These are phyloP conservation scores for Starmerella asiatica DNA, from an alignment of 805 yeast genomes.

Conservation along the genomic window DNA sequence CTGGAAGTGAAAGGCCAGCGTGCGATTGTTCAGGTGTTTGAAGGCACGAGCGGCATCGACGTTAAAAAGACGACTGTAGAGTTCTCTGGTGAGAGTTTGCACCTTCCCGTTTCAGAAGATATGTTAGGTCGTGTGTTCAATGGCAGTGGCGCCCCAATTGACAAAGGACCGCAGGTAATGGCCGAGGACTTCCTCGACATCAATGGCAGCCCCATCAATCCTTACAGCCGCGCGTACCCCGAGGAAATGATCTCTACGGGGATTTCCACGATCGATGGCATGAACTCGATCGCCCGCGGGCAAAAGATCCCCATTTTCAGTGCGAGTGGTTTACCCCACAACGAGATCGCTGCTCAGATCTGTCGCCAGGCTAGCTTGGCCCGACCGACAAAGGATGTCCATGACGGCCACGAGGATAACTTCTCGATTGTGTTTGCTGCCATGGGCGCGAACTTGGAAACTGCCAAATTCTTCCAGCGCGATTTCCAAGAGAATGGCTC, in stretches of 20 bases:
- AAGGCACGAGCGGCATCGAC: constrained; percentile 98
- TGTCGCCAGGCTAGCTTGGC: constrained; percentile 99
- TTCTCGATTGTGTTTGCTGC: constrained; percentile 99
- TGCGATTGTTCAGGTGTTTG: constrained; percentile 97
- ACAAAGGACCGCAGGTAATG: constrained; percentile 93
- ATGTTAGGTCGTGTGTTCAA: constrained; percentile 95
- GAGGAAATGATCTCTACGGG: constrained; percentile 99
- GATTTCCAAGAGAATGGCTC: constrained; percentile 99
- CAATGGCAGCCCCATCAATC: constrained; percentile 97
- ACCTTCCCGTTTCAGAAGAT: constrained; percentile 91
- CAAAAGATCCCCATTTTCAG: constrained; percentile 98
- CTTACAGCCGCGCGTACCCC: constrained; percentile 95
- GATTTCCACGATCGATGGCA: constrained; percentile 94
- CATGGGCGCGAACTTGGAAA: constrained; percentile 99
- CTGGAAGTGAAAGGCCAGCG: constrained; percentile 93
- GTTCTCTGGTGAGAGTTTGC: constrained; percentile 88
- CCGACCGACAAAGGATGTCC: constrained; percentile 98
- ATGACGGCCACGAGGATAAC: constrained; percentile 98
- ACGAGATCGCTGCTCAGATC: constrained; percentile 98
- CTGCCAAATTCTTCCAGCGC: constrained; percentile 96
- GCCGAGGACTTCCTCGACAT: constrained; percentile 98
- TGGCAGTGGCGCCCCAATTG: constrained; percentile 98
- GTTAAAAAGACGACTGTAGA: constrained; percentile 95
- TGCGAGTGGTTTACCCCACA: constrained; percentile 98
- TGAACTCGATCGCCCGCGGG: constrained; percentile 99